These are phyloP conservation scores for Cubamyces sp. DNA, from an alignment of 768 basidiomycete genomes.

Conservation along the genomic window DNA sequence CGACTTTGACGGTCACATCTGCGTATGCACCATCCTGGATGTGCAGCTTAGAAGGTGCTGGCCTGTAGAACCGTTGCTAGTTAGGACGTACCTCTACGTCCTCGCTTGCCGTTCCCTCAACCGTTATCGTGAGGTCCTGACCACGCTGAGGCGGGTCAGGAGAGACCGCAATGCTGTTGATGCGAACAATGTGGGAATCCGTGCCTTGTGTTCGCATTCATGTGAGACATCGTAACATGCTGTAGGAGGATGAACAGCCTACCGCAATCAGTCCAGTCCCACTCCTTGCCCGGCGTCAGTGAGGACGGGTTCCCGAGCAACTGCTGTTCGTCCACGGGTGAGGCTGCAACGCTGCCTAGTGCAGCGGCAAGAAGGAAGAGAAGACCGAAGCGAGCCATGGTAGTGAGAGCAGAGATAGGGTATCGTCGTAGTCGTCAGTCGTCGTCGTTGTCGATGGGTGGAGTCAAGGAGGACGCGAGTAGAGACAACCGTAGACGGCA, in stretches of 20 bases:
- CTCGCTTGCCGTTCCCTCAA: conserved; percentile 59
- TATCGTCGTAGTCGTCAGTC: conserved; percentile 10
- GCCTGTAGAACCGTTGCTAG: neutral
- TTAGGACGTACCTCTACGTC: conserved; percentile 61
- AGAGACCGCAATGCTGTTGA: conserved; percentile 70
- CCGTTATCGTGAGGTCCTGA: conserved; percentile 83
- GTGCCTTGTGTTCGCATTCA: conserved; percentile 43
- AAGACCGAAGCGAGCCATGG: conserved; percentile 34
- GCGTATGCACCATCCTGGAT: conserved; percentile 87
- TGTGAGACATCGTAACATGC: conserved; percentile 1
- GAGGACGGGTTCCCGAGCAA: conserved; percentile 24
- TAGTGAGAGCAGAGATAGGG: neutral
- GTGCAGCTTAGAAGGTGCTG: neutral
- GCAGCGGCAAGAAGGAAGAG: conserved; percentile 32
- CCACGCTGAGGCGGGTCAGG: conserved; percentile 94
- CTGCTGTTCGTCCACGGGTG: conserved; percentile 36
- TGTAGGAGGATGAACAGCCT: conserved; percentile 32
- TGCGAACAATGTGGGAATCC: conserved; percentile 51
- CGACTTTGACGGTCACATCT: conserved; percentile 91
- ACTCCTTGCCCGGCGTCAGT: conserved; percentile 27
- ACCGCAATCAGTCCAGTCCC: conserved; percentile 75
- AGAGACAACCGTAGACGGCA: conserved; percentile 10
- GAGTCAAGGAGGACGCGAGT: conserved; percentile 15
- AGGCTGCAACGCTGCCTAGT: conserved; percentile 33
- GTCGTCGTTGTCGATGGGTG: conserved; percentile 9